These are phyloP conservation scores for Phyllosticta citribraziliensis DNA, from an alignment of 2,329 filamentous ascomycete genomes.

Conservation along the genomic window DNA sequence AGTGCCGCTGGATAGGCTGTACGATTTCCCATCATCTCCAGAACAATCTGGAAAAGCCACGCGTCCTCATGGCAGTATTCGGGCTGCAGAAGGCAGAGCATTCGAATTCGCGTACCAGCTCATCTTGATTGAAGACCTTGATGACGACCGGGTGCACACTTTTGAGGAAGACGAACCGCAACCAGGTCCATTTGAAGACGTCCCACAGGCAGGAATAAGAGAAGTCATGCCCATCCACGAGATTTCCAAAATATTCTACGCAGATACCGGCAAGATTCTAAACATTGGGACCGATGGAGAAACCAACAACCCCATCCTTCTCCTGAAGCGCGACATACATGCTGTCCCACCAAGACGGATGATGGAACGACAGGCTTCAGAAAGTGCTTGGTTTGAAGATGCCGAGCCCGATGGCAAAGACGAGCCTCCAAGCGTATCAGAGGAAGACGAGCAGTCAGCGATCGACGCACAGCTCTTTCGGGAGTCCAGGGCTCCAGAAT, in stretches of 20 bases:
- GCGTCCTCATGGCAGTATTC: slow-evolving; percentile 16
- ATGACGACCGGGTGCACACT: slow-evolving; percentile 59
- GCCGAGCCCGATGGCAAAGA: slow-evolving; percentile 28
- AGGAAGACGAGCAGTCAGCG: slow-evolving; percentile 32
- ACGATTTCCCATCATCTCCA: slow-evolving; percentile 30
- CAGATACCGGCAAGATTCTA: slow-evolving; percentile 78
- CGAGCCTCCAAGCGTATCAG: slow-evolving; percentile 6
- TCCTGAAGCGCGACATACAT: slow-evolving; percentile 62
- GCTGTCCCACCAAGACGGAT: slow-evolving; percentile 52
- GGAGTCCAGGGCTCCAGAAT: slow-evolving; percentile 24
- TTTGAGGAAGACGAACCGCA: slow-evolving; percentile 51
- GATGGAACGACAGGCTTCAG: slow-evolving; percentile 34
- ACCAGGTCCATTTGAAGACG: slow-evolving; percentile 50
- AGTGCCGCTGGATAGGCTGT: slow-evolving; percentile 49
- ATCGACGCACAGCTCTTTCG: slow-evolving; percentile 36
- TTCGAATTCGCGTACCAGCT: slow-evolving; percentile 72
- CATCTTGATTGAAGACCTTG: slow-evolving; percentile 71
- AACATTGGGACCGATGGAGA: slow-evolving; percentile 66
- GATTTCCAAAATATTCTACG: slow-evolving; percentile 87
- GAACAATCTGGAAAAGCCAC: slow-evolving; percentile 13
- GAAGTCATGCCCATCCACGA: slow-evolving; percentile 61
- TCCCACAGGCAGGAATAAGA: slow-evolving; percentile 53
- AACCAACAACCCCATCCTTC: slow-evolving; percentile 61
- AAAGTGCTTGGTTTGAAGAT: slow-evolving; percentile 24
- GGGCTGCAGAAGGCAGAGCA: slow-evolving; percentile 32